Percentiles rank a stretch among this genome's conserved stretches.
Conservation (phyloP, 2,329 filamentous ascomycete genomes). For the Akanthomyces dipterigenus region DNA sequence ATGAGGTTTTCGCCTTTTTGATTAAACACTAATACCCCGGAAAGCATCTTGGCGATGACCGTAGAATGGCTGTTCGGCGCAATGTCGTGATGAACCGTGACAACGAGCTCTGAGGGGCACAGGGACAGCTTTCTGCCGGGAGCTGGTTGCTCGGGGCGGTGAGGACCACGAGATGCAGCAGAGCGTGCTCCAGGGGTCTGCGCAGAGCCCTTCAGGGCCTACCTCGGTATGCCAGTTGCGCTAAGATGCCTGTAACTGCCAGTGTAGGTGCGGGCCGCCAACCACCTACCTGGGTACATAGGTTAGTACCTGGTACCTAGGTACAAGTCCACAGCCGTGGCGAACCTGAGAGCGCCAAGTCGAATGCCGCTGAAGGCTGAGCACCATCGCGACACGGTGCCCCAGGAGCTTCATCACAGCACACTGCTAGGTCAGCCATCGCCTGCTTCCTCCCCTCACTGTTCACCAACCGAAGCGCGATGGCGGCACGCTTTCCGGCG, state of each 20-base stretch:
- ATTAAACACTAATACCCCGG: conserved; percentile 96
- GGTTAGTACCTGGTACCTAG: too few species aligned
- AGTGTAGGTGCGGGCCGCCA: too few species aligned
- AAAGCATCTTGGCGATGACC: conserved; percentile 60
- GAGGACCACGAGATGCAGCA: neutral
- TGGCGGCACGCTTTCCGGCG: conserved; percentile 24
- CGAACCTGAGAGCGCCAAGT: neutral
- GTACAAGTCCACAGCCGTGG: too few species aligned
- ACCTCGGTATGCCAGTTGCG: neutral
- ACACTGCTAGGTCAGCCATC: too few species aligned
- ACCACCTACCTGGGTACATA: too few species aligned
- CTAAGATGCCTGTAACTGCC: too few species aligned
- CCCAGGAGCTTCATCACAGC: neutral
- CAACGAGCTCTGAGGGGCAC: conserved; percentile 4
- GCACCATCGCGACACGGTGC: neutral
- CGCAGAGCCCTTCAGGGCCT: neutral
- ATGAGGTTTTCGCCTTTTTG: conserved; percentile 99
- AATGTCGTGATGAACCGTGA: neutral
- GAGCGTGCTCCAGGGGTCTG: neutral
- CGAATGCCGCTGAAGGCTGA: neutral
- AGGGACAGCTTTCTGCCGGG: conserved; percentile 4
- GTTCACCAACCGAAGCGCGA: neutral
- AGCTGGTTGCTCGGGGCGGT: neutral
- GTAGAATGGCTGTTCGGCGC: neutral
- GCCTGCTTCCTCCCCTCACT: neutral